phyloP scores from a whole-genome alignment of 495 filamentous ascomycete species.

The Xylaria palmicola region DNA sequence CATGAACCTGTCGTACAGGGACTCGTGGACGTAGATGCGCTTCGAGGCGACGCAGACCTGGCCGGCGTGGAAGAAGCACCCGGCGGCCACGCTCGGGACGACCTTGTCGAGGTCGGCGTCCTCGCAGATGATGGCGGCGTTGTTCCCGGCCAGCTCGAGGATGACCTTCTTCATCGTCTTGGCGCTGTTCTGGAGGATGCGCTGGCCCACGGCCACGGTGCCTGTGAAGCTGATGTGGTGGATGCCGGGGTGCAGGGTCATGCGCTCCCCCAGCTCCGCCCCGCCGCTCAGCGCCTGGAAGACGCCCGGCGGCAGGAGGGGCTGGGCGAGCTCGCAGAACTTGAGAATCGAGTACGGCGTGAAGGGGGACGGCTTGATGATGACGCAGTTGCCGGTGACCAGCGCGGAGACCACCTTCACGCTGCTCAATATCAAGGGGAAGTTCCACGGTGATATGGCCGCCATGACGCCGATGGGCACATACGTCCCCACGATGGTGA shows the following conservation, averaged over 20 bases:
- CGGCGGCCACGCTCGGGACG: conserved; percentile 49
- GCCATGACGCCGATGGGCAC: conserved; percentile 53
- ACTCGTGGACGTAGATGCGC: conserved; percentile 67
- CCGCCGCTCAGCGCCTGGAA: conserved; percentile 66
- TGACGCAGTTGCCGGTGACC: conserved; percentile 60
- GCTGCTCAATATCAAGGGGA: conserved; percentile 54
- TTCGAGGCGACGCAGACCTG: conserved; percentile 57
- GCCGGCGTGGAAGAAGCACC: conserved; percentile 60
- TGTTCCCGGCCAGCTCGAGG: conserved; percentile 63
- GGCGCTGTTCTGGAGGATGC: conserved; percentile 59
- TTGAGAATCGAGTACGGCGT: conserved; percentile 69
- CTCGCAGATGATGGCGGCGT: conserved; percentile 62
- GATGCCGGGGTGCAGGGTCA: conserved; percentile 58
- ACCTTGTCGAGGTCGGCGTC: conserved; percentile 64
- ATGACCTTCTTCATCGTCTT: conserved; percentile 58
- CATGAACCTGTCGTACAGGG: conserved; percentile 63
- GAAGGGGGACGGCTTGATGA: conserved; percentile 64
- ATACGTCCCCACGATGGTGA: conserved; percentile 48
- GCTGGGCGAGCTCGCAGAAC: conserved; percentile 58
- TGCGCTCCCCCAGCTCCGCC: conserved; percentile 59
- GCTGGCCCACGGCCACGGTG: conserved; percentile 61
- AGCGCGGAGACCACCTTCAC: conserved; percentile 58
- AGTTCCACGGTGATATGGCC: conserved; percentile 65
- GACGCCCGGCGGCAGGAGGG: conserved; percentile 64
- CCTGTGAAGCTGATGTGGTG: conserved; percentile 72